Evolutionary conservation across 176 grass and related monocot species (phyloP).

Genomic region (Aegilops umbellulata): DNA sequence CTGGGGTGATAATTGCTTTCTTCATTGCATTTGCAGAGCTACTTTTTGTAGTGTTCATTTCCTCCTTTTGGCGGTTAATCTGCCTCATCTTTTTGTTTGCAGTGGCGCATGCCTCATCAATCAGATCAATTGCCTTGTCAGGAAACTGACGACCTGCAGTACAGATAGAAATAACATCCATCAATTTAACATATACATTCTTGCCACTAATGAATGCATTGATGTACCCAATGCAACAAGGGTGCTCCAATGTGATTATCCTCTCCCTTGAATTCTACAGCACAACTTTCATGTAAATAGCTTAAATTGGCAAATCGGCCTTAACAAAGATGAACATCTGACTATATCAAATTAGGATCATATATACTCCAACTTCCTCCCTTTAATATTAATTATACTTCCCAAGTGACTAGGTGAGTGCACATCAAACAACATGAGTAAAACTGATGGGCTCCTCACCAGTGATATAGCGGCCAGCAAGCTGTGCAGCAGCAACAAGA

Average conservation of each 20-base stretch:
- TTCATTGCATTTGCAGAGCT: too few relatives aligned
- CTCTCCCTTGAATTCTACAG: background rate
- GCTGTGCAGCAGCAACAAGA: background rate
- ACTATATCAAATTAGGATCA: background rate
- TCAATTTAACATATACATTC: background rate
- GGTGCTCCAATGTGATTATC: background rate
- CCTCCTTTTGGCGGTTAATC: background rate
- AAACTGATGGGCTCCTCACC: background rate
- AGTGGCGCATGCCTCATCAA: background rate
- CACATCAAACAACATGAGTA: background rate
- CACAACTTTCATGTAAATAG: background rate
- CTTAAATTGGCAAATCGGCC: background rate
- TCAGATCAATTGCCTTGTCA: too few relatives aligned
- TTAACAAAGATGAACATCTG: background rate
- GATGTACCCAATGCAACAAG: background rate
- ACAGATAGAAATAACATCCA: background rate
- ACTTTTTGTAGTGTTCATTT: too few relatives aligned
- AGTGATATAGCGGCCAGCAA: background rate
- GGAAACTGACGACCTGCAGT: background rate
- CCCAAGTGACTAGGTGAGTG: background rate
- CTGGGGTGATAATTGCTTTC: background rate
- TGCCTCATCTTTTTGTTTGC: background rate
- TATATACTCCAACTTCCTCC: background rate
- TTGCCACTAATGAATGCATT: background rate
- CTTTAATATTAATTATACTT: background rate